These are phyloP conservation scores for Elsinoe arachidis DNA, from an alignment of 2,329 filamentous ascomycete species.

Conservation along the genomic window DNA sequence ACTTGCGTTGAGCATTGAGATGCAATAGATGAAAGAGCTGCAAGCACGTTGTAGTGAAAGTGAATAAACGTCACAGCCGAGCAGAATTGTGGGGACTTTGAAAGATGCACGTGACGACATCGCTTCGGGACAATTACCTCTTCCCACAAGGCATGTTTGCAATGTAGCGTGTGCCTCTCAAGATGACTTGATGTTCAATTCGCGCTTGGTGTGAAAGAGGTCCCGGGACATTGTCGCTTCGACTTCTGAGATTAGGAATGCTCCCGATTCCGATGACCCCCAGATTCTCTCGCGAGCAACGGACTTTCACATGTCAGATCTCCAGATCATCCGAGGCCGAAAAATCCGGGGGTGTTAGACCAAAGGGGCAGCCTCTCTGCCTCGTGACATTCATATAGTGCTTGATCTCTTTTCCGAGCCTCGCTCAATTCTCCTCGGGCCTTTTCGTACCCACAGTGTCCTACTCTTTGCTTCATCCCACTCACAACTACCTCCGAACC, in stretches of 20 bases:
- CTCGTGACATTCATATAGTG: slow-evolving; percentile 8
- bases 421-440: background rate
- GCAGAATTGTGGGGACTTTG: background rate
- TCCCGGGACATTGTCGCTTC: too few relatives aligned
- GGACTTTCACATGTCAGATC: slow-evolving; percentile 1
- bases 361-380: slow-evolving; percentile 7
- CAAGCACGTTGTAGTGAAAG: background rate
- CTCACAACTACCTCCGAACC: background rate
- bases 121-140: too few relatives aligned
- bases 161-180: too few relatives aligned
- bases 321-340: background rate
- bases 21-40: too few relatives aligned
- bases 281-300: too few relatives aligned
- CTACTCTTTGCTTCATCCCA: background rate
- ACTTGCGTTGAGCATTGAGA: too few relatives aligned
- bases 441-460: background rate
- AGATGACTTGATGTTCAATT: too few relatives aligned
- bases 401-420: background rate
- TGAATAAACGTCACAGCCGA: background rate
- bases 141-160: too few relatives aligned
- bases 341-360: background rate
- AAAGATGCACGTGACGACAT: too few relatives aligned
- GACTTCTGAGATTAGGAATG: too few relatives aligned
- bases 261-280: too few relatives aligned
- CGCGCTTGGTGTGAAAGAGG: too few relatives aligned